Percentiles rank a stretch among this genome's conserved stretches.
phyloP scores from a whole-genome alignment of 306 rosid species.

The Malus fusca region DNA sequence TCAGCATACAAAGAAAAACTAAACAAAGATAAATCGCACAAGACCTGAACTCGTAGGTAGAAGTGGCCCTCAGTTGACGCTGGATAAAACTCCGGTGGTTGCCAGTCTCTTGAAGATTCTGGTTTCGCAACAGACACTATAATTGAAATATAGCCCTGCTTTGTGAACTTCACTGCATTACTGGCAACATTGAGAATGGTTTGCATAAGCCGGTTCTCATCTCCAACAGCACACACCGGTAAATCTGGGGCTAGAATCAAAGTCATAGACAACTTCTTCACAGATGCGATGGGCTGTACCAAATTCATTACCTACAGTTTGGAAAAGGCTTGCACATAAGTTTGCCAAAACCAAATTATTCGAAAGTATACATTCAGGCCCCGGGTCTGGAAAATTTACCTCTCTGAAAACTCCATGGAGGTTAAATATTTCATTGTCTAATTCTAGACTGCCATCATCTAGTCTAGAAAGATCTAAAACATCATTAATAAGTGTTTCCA shows the following conservation, averaged over 20 bases:
- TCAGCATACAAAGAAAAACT: background rate
- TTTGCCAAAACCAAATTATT: background rate
- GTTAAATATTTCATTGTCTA: conserved; percentile 58
- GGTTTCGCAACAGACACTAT: conserved; percentile 71
- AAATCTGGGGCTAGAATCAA: conserved; percentile 71
- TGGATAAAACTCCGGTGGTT: conserved; percentile 67
- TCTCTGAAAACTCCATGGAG: conserved; percentile 74
- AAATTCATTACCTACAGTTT: conserved; percentile 50
- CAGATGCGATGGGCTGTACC: conserved; percentile 75
- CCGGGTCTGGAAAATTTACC: conserved; percentile 28
- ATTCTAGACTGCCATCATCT: conserved; percentile 89
- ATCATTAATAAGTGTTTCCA: conserved; percentile 74
- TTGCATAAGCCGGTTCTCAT: conserved; percentile 76
- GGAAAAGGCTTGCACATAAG: background rate
- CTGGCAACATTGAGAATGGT: conserved; percentile 66
- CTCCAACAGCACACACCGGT: conserved; percentile 68
- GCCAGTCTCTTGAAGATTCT: conserved; percentile 69
- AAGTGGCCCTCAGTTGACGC: conserved; percentile 53
- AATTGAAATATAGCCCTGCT: conserved; percentile 71
- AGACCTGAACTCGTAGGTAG: conserved; percentile 71
- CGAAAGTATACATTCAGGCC: conserved; percentile 3
- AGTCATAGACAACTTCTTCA: conserved; percentile 67
- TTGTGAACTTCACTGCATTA: conserved; percentile 86
- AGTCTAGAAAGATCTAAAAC: conserved; percentile 90
- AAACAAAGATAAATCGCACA: background rate